Base-by-base conservation (phyloP, 345 rosid genomes). In the Sapria himalayana region DNA sequence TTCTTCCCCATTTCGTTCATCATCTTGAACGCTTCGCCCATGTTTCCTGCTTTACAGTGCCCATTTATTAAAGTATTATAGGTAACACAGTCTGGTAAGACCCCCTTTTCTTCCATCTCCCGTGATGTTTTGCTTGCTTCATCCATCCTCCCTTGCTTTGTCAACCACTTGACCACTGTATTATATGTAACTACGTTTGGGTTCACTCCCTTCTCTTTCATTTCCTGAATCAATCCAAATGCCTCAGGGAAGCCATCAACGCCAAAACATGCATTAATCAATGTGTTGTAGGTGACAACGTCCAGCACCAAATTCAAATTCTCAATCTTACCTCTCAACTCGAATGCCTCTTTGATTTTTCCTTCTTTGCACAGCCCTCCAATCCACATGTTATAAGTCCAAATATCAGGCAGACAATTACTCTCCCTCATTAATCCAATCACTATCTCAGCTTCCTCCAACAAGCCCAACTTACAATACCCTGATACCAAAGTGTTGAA, bases 271-370 rank as follows among this genome's bases (percentile, higher is more conserved):
- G 80, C 81, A 49, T 78, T 64, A 45, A 86, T 73, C 69, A 81
- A 51, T 1, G 92, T 76, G 48, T 73, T 81, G 62, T 73, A 81
- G 0, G 85, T 78, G 42, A 81, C 85, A 45, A 70, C 79, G 70
- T 86, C 91, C 0, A 89, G 85, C n/a, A 48, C 22, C 53, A 81
- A 55, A 58, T 68, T 66, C 39, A 66, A 49, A 41, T 43, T 62
- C 57, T 74, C 78, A 79, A 86, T 75, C 60, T 73, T 85, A 52
- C 64, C 71, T 37, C 54, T 66, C 49, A 81, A 50, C 43, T 62
- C 47, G 22, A 71, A 53, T 0, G 81, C 97, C 56, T 78, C 85
- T 17, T 50, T 67, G 14, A 81, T 40, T 46, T 48, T 73, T 0
- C 76, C 74, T 22, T 45, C 73, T 41, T 46, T 67, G 25, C 92